Conservation (phyloP, 2,329 filamentous ascomycete species). For the Phyllosticta capitalensis region DNA sequence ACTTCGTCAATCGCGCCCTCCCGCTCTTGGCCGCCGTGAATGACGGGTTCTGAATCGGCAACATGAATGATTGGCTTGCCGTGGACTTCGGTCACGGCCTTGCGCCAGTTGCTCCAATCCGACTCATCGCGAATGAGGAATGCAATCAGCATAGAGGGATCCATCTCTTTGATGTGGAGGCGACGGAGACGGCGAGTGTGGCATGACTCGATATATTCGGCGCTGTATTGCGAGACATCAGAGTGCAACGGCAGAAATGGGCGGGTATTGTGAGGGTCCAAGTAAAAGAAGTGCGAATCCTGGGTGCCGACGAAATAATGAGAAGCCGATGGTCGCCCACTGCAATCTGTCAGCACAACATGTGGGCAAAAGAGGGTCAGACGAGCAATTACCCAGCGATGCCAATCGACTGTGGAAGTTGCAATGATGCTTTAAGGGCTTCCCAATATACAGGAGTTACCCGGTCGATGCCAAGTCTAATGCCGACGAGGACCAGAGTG, state of each 20-base stretch:
- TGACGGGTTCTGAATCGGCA: conserved; percentile 56
- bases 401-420: conserved; percentile 86
- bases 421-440: conserved; percentile 73
- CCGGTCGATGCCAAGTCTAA: conserved; percentile 83
- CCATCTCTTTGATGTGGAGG: conserved; percentile 84
- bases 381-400: conserved; percentile 75
- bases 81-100: conserved; percentile 61
- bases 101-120: conserved; percentile 79
- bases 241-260: conserved; percentile 59
- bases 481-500: conserved; percentile 81
- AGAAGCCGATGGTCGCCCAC: conserved; percentile 84
- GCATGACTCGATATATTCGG: conserved; percentile 69
- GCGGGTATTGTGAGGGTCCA: conserved; percentile 85
- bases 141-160: conserved; percentile 94
- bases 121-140: conserved; percentile 75
- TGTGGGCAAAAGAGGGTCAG: background rate
- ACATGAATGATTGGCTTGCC: conserved; percentile 77
- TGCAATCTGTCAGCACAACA: conserved; percentile 26
- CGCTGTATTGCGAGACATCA: conserved; percentile 49
- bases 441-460: conserved; percentile 94
- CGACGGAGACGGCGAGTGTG: conserved; percentile 78
- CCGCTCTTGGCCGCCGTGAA: conserved; percentile 45
- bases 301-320: conserved; percentile 67
- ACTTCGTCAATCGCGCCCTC: conserved; percentile 80
- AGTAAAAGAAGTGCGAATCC: conserved; percentile 78